Base-by-base conservation (phyloP, 83 land plant genomes). In the Isoetes engelmannii region DNA sequence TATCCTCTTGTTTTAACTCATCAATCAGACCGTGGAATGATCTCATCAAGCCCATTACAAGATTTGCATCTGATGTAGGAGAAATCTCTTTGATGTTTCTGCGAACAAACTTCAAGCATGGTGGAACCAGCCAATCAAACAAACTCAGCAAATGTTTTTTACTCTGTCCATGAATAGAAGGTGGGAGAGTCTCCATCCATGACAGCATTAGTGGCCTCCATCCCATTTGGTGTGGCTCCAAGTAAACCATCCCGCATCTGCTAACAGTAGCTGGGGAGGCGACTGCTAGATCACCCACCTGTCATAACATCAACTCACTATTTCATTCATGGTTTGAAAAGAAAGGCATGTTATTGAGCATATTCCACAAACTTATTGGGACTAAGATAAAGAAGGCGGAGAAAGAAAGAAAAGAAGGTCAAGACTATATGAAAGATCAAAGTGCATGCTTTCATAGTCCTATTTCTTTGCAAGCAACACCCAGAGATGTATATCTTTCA, bases 181-280 rank as follows among this genome's bases (percentile, higher is more conserved):
- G 19, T 4, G 81, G 81, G 4, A 79, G 74, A 1, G 73, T 79
- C 13, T 74, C 70, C 0, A 79, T 5, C 81, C 81, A 79, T 57
- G 81, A 79, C 1, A 51, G 64, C 78, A 74, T 79, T 4, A 79
- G 13, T 5, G 81, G 81, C 15, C 74, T 72, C 81, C 81, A 79
- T 45, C 81, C 80, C 78, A 79, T 57, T 53, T 79, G 78, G 50
- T 79, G 81, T 5, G 81, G 81, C 53, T 79, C 81, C 54, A 79
- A 57, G 21, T 78, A 79, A 12, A 79, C 81, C 81, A 79, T 79
- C 5, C 81, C 81, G 70, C 81, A 79, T 43, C 81, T 69, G 51
- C 81, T 79, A 6, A 79, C 78, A n/a, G 81, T 79, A 45, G 81
- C 81, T 48, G 81, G 81, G 5, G 81, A 79, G 9, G 81, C 81